Evolutionary conservation across 441 rosid genomes (phyloP).

Genomic region (Erodium texanum): DNA sequence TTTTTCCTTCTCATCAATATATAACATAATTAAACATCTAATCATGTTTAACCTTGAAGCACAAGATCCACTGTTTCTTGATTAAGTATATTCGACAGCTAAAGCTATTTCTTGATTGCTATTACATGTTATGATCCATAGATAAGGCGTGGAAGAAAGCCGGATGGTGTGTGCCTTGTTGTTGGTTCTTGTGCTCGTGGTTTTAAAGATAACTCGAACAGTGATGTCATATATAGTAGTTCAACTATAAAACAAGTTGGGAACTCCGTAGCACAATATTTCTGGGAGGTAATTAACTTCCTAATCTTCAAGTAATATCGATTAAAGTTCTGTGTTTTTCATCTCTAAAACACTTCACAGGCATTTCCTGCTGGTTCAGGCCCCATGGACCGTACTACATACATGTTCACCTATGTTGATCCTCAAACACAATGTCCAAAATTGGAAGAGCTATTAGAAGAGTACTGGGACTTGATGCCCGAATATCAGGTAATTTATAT

Average conservation of each 20-base stretch:
- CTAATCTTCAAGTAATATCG: conserved; percentile 1
- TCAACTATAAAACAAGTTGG: conserved; percentile 60
- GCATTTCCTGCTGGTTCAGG: conserved; percentile 98
- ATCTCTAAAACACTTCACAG: conserved; percentile 31
- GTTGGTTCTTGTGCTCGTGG: conserved; percentile 96
- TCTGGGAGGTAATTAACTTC: conserved; percentile 76
- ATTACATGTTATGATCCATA: conserved; percentile 24
- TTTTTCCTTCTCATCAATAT: conserved; percentile 16
- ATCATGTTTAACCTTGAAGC: neutral
- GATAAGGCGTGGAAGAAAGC: conserved; percentile 79
- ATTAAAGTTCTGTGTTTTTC: conserved; percentile 7
- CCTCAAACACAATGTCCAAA: conserved; percentile 74
- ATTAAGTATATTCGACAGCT: conserved; percentile 1
- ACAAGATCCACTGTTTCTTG: conserved; percentile 9
- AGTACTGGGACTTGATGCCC: conserved; percentile 88
- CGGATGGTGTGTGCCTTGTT: conserved; percentile 93
- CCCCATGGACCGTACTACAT: conserved; percentile 76
- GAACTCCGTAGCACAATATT: conserved; percentile 58
- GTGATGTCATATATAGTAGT: conserved; percentile 85
- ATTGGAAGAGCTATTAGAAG: conserved; percentile 80
- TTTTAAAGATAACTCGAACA: conserved; percentile 54
- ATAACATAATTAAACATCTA: neutral
- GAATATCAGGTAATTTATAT: conserved; percentile 58
- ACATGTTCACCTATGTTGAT: conserved; percentile 87
- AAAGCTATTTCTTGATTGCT: conserved; percentile 9